phyloP scores from a whole-genome alignment of 306 rosid species.

The Cucurbita pepo region DNA sequence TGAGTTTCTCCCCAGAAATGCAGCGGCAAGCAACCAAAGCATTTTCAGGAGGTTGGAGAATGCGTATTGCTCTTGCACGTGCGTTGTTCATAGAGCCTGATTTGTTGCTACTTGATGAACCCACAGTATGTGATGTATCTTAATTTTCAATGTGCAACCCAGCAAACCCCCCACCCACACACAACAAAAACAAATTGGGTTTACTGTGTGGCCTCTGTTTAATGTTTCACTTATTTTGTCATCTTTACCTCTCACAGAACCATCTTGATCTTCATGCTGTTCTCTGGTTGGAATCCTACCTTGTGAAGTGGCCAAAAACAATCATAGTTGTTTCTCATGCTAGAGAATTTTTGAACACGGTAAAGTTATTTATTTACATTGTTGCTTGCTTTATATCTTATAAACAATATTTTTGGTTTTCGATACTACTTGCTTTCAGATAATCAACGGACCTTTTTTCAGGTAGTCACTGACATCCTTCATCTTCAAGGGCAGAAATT shows the following conservation, averaged over 20 bases:
- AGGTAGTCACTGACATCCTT: conserved; percentile 91
- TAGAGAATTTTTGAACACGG: conserved; percentile 95
- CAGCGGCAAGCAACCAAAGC: conserved; percentile 74
- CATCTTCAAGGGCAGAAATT: conserved; percentile 81
- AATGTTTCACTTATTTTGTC: not conserved
- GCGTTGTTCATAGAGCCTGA: conserved; percentile 94
- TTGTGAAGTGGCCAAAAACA: conserved; percentile 94
- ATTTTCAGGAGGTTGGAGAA: conserved; percentile 98
- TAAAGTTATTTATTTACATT: conserved; percentile 11
- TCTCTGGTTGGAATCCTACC: conserved; percentile 83
- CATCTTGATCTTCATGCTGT: conserved; percentile 99
- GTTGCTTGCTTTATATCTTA: not conserved
- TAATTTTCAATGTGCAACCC: not conserved
- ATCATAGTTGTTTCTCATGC: conserved; percentile 97
- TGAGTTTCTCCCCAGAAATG: conserved; percentile 91
- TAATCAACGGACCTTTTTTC: not conserved
- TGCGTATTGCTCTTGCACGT: conserved; percentile 99
- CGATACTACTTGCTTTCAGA: not conserved
- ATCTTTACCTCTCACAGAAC: conserved; percentile 39
- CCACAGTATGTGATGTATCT: conserved; percentile 47
- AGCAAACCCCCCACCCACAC: too few species aligned
- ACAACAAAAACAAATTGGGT: too few species aligned
- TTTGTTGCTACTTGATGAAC: conserved; percentile 87
- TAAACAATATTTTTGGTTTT: not conserved
- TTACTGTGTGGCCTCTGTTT: not conserved